phyloP scores from a whole-genome alignment of 2,329 filamentous ascomycete species.

The Boeremia lycopersici region DNA sequence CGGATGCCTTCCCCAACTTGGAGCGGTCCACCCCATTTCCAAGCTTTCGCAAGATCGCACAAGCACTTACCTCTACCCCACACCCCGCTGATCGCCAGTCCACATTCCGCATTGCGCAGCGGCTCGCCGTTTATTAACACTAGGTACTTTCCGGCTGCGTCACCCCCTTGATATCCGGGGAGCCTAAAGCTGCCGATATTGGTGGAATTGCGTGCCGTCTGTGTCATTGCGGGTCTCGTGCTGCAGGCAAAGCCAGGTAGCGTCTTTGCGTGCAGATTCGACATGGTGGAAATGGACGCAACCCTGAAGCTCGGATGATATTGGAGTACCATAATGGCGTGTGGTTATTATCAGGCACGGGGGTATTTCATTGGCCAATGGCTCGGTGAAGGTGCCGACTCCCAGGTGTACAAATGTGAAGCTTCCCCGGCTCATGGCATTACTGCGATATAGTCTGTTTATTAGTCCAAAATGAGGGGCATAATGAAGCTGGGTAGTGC shows the following conservation, averaged over 20 bases:
- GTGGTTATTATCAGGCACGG: conserved; percentile 19
- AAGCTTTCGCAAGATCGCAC: conserved; percentile 25
- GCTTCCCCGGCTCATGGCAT: background rate
- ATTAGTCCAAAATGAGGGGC: conserved; percentile 25
- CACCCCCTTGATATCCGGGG: conserved; percentile 6
- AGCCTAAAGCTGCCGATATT: conserved; percentile 8
- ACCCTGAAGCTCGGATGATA: conserved; percentile 12
- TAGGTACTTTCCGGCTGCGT: conserved; percentile 14
- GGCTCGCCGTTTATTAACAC: conserved; percentile 16
- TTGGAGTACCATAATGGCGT: conserved; percentile 12
- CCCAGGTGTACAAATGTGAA: conserved; percentile 8
- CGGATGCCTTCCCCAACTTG: conserved; percentile 22
- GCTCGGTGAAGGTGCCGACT: conserved; percentile 9
- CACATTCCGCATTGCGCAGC: conserved; percentile 14
- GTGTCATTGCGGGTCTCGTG: conserved; percentile 5
- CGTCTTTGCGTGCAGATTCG: conserved; percentile 5
- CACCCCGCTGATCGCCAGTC: conserved; percentile 24
- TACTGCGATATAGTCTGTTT: background rate
- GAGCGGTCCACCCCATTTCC: conserved; percentile 11
- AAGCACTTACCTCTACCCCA: conserved; percentile 21
- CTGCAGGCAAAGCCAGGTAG: conserved; percentile 7
- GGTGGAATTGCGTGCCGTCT: conserved; percentile 8
- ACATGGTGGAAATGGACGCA: conserved; percentile 8
- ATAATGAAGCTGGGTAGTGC: conserved; percentile 24
- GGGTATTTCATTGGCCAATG: background rate